Base-by-base conservation (phyloP, 495 filamentous ascomycete genomes). In the Penicillium crystallinum region DNA sequence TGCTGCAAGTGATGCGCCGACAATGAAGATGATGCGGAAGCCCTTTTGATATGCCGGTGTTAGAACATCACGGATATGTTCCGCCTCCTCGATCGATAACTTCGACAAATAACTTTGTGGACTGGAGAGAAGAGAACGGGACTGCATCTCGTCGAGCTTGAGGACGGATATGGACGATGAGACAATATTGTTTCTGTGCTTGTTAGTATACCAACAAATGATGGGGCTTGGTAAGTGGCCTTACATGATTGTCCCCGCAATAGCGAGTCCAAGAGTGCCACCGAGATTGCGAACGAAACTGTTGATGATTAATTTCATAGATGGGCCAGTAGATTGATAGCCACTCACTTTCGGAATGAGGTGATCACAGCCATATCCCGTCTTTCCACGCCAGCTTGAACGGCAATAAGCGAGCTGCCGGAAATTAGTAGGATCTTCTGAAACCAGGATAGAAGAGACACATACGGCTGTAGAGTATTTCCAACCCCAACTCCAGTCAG, bases 361-460 rank as follows among this genome's bases (percentile, higher is more conserved):
- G 78, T 81, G 12, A 79, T 73, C 7, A 80, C 74, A 15, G 78
- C 78, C 77, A 79, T 81, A 27, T 81, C 76, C 22, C 69, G 63
- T 57, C 77, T 63, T 18, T 73, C 72, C 19, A 79, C 77, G 1
- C 77, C 76, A 6, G 77, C 77, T 58, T 80, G 77, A 14, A 78
- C 65, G 9, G 77, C 77, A 30, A 80, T 77, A 0, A 80, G 67
- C 19, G 75, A 49, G 8, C 66, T 65, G 27, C 34, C 47, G 56
- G 49, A 41, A 47, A 25, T 17, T 36, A 34, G 25, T 17, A n/a
- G 4, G 9, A 6, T 22, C n/a, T 11, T n/a, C 9, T 40, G n/a
- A 12, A 6, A 14, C 3, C 7, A 29, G 12, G 14, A 42, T 15
- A 29, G 6, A 17, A 15, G 6, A 14, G 11, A 2, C 19, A 72